Conservation (phyloP, 1,284 basidiomycete species). For the Marasmius tenuissimus region DNA sequence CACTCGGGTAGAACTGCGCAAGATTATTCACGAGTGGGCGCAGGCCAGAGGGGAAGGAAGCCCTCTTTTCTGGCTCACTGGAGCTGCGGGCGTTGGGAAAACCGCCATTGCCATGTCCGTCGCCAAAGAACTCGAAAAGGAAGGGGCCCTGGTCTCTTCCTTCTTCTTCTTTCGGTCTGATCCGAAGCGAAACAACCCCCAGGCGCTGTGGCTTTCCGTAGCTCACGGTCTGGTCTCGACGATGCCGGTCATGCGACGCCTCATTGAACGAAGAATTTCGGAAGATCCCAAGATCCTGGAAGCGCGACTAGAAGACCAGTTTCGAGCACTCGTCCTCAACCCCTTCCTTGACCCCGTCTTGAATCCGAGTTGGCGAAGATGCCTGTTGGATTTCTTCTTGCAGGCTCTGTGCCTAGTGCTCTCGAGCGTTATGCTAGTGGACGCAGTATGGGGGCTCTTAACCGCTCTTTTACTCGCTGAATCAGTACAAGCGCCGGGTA, state of each 20-base stretch:
- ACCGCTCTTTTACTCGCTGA: too few species aligned
- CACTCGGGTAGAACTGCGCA: conserved; percentile 13
- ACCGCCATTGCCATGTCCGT: conserved; percentile 18
- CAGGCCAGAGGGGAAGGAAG: background rate
- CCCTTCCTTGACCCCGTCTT: too few species aligned
- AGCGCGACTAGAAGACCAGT: background rate
- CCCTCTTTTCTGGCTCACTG: conserved; percentile 15
- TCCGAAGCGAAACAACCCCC: background rate
- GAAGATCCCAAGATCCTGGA: background rate
- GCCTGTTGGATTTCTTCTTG: too few species aligned
- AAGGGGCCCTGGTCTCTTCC: conserved; percentile 9
- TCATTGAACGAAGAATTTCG: background rate
- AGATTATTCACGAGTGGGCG: conserved; percentile 13
- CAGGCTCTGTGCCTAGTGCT: too few species aligned
- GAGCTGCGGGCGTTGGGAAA: conserved; percentile 18
- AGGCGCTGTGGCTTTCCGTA: background rate
- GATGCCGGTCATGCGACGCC: background rate
- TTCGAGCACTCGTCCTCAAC: too few species aligned
- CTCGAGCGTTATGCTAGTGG: too few species aligned
- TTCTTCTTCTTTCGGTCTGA: conserved; percentile 15
- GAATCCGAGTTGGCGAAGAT: too few species aligned
- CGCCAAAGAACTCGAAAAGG: conserved; percentile 7
- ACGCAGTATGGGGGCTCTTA: too few species aligned
- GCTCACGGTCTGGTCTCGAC: background rate
- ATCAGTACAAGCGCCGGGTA: too few species aligned